Conservation (phyloP, 2,329 filamentous ascomycete species). For the Ilyonectria destructans region DNA sequence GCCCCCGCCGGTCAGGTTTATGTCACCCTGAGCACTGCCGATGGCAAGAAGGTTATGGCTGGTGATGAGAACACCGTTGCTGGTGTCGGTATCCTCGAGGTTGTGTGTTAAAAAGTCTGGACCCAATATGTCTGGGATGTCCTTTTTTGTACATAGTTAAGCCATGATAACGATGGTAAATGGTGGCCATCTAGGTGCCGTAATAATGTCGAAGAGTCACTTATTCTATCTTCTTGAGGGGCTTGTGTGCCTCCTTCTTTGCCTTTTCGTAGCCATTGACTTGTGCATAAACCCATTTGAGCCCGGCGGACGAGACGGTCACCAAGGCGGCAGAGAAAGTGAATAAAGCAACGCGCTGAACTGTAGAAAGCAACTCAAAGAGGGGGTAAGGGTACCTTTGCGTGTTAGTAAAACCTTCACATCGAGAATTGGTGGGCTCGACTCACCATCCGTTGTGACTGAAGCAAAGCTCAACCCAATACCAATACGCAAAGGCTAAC, state of each 20-base stretch:
- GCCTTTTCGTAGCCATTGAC: conserved; percentile 72
- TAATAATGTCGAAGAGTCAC: conserved; percentile 6
- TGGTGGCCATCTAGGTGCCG: not conserved
- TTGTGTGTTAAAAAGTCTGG: conserved; percentile 17
- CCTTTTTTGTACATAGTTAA: conserved; percentile 14
- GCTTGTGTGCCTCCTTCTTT: conserved; percentile 50
- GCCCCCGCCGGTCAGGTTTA: conserved; percentile 53
- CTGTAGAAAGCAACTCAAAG: conserved; percentile 78
- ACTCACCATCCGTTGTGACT: conserved; percentile 76
- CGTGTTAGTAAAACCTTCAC: conserved; percentile 24
- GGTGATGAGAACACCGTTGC: conserved; percentile 54
- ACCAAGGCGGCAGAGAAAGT: conserved; percentile 79
- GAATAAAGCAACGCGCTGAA: conserved; percentile 80
- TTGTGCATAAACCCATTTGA: conserved; percentile 80
- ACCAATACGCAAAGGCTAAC: conserved; percentile 81
- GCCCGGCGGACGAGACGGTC: conserved; percentile 76
- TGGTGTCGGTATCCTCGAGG: conserved; percentile 55
- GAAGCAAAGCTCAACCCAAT: conserved; percentile 83
- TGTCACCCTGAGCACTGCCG: conserved; percentile 54
- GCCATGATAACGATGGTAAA: not conserved
- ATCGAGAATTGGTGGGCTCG: not conserved
- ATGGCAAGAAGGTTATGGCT: conserved; percentile 47
- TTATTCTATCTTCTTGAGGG: conserved; percentile 53
- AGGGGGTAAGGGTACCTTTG: conserved; percentile 88
- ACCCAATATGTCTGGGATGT: not conserved